Evolutionary conservation across 805 yeast genomes (phyloP).

Genomic region (Ogataea parapolymorpha): DNA sequence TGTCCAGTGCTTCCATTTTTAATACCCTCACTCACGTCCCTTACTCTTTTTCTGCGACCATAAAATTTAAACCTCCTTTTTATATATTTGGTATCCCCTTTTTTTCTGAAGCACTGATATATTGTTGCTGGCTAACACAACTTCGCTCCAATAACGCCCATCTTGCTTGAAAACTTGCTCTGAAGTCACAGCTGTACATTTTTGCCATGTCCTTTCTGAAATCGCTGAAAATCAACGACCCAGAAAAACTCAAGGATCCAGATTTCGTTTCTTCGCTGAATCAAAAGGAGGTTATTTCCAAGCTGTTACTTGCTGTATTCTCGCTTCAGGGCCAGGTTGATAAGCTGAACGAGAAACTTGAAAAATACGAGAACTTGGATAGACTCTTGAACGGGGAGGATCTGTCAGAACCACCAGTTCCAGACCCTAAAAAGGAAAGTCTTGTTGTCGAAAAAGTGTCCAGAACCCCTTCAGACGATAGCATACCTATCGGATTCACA

Average conservation of each 20-base stretch:
- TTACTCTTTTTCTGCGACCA: conserved; percentile 3
- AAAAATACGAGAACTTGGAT: conserved; percentile 21
- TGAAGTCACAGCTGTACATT: not conserved
- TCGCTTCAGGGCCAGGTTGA: conserved; percentile 20
- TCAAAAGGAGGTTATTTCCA: conserved; percentile 22
- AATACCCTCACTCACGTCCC: not conserved
- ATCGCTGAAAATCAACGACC: conserved; percentile 20
- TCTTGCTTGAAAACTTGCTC: not conserved
- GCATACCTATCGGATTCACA: conserved; percentile 23
- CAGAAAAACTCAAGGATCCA: conserved; percentile 19
- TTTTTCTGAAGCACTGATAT: not conserved
- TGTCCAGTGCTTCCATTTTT: too few relatives aligned
- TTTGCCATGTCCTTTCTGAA: conserved; percentile 19
- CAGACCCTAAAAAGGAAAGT: conserved; percentile 6
- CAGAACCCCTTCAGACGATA: conserved; percentile 7
- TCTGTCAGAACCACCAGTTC: conserved; percentile 2
- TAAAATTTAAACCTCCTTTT: conserved; percentile 11
- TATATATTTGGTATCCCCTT: conserved; percentile 9
- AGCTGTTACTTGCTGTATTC: conserved; percentile 18
- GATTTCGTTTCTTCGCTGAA: conserved; percentile 18
- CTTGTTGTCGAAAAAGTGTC: conserved; percentile 19
- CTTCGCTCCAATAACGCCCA: not conserved
- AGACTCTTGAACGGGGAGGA: conserved; percentile 19
- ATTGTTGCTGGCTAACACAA: not conserved
- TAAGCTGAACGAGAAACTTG: conserved; percentile 16